Evolutionary conservation across 164 flowering plant genomes (phyloP).

Genomic region (Santalum album): DNA sequence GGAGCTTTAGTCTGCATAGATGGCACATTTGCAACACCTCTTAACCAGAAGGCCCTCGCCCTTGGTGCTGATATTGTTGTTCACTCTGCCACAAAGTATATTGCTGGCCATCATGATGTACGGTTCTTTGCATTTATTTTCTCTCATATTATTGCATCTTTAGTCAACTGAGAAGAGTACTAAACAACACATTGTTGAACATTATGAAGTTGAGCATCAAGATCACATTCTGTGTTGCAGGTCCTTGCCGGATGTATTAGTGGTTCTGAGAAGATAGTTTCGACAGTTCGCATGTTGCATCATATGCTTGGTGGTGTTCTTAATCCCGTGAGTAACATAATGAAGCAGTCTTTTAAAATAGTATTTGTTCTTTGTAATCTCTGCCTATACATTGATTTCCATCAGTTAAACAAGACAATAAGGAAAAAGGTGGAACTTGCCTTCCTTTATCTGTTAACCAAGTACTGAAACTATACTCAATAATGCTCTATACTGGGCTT

Average conservation of each 20-base stretch:
- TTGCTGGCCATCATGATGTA: conserved; percentile 95
- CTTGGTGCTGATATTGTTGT: conserved; percentile 94
- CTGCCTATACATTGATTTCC: too few species aligned
- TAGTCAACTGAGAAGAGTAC: not conserved
- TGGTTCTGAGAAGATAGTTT: conserved; percentile 59
- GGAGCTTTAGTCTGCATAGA: conserved; percentile 87
- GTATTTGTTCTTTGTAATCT: too few species aligned
- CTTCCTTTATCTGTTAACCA: too few species aligned
- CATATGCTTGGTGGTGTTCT: conserved; percentile 83
- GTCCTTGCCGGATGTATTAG: conserved; percentile 91
- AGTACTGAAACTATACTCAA: too few species aligned
- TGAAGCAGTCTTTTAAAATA: too few species aligned
- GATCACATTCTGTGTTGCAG: conserved; percentile 30
- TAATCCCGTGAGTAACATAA: conserved; percentile 66
- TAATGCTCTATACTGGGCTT: too few species aligned
- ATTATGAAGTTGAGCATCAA: too few species aligned
- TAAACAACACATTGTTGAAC: not conserved
- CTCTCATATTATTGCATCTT: not conserved
- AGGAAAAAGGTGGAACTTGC: too few species aligned
- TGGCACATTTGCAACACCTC: conserved; percentile 93
- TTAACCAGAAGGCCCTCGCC: conserved; percentile 90
- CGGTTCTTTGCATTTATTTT: conserved; percentile 5
- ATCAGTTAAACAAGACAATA: too few species aligned
- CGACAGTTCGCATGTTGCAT: conserved; percentile 68
- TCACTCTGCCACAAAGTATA: conserved; percentile 88